phyloP scores from a whole-genome alignment of 805 yeast genomes.

The Wickerhamomyces kurtzmanii region DNA sequence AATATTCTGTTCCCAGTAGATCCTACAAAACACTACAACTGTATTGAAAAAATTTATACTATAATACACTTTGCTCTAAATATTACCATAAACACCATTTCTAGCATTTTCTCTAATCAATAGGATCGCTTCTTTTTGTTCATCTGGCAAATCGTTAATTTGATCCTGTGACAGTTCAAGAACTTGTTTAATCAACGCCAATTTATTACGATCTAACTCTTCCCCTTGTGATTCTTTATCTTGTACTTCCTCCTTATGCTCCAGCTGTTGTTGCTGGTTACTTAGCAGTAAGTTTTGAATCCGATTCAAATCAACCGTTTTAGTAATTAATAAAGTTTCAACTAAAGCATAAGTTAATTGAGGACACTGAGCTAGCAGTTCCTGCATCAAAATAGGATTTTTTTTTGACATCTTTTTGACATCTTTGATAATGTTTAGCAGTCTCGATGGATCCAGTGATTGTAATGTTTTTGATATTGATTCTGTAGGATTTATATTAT shows the following conservation, averaged over 20 bases:
- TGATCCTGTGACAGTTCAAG: slow-evolving; percentile 42
- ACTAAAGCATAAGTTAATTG: slow-evolving; percentile 79
- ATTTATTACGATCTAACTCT: slow-evolving; percentile 26
- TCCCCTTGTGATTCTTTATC: slow-evolving; percentile 2
- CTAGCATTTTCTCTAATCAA: slow-evolving; percentile 17
- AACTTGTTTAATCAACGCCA: slow-evolving; percentile 39
- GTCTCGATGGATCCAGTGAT: slow-evolving; percentile 34
- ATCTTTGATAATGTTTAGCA: slow-evolving; percentile 41
- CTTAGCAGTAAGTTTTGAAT: slow-evolving; percentile 3
- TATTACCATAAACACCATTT: slow-evolving; percentile 17
- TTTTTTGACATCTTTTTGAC: slow-evolving; percentile 47
- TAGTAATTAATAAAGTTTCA: slow-evolving; percentile 43
- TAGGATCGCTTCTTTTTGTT: slow-evolving; percentile 26
- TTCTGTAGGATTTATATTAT: slow-evolving; percentile 21
- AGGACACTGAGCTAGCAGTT: slow-evolving; percentile 59
- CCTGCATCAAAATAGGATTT: slow-evolving; percentile 49
- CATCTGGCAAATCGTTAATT: slow-evolving; percentile 36
- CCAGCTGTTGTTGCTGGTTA: slow-evolving; percentile 1
- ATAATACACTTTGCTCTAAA: slow-evolving; percentile 1
- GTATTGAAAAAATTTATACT: background rate
- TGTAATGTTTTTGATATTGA: slow-evolving; percentile 36
- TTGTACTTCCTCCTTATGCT: slow-evolving; percentile 1
- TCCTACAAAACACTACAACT: too few species aligned
- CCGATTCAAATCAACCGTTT: slow-evolving; percentile 2
- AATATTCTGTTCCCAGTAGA: too few species aligned